Evolutionary conservation across 371 early-diverging fungal species (phyloP).

Genomic region (Rhizomucor pusillus): DNA sequence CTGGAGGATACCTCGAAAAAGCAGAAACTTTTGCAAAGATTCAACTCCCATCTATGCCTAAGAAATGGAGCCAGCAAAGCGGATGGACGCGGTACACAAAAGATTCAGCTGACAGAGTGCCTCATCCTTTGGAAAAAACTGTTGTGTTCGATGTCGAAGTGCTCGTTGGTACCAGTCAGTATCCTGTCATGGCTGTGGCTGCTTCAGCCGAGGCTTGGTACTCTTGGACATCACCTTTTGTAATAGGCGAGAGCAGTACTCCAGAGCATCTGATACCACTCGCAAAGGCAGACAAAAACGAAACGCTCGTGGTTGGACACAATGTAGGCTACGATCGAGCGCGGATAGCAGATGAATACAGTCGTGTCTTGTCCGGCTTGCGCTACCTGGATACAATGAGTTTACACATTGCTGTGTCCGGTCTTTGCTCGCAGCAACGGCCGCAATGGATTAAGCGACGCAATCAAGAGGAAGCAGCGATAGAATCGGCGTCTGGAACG

Average conservation of each 20-base stretch:
- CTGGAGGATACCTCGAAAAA: slow-evolving; percentile 50
- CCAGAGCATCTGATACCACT: slow-evolving; percentile 69
- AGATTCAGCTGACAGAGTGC: slow-evolving; percentile 23
- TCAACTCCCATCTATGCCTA: slow-evolving; percentile 54
- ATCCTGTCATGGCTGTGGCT: slow-evolving; percentile 85
- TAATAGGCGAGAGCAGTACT: slow-evolving; percentile 32
- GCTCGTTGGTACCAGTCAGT: slow-evolving; percentile 61
- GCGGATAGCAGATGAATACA: slow-evolving; percentile 86
- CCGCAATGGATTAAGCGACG: slow-evolving; percentile 70
- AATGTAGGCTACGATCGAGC: slow-evolving; percentile 93
- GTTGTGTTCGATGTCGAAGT: slow-evolving; percentile 93
- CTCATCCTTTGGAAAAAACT: slow-evolving; percentile 59
- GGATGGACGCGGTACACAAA: slow-evolving; percentile 88
- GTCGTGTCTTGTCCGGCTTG: slow-evolving; percentile 38
- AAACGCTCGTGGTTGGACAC: slow-evolving; percentile 83
- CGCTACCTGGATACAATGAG: slow-evolving; percentile 93
- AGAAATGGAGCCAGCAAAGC: slow-evolving; percentile 52
- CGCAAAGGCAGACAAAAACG: slow-evolving; percentile 22
- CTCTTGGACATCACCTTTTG: slow-evolving; percentile 85
- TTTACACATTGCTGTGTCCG: slow-evolving; percentile 89
- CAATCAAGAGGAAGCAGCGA: slow-evolving; percentile 17
- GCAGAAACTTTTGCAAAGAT: slow-evolving; percentile 51
- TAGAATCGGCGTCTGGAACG: slow-evolving; percentile 8
- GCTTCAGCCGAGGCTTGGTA: slow-evolving; percentile 82
- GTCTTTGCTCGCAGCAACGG: slow-evolving; percentile 90